Evolutionary conservation across 441 rosid species (phyloP).

Genomic region (Pelargonium fulgidum): DNA sequence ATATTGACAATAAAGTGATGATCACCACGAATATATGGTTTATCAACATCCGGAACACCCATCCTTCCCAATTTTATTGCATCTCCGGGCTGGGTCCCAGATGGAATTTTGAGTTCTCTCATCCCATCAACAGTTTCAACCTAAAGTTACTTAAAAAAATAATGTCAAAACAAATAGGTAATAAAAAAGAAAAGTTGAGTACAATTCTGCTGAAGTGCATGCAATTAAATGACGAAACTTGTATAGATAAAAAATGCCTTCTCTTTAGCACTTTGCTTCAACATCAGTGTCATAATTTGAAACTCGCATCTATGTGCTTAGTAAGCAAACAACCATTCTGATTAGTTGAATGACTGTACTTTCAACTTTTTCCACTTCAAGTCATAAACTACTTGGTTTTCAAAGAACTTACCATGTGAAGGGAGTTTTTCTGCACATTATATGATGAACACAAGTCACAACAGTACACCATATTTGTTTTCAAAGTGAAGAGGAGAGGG

Average conservation of each 20-base stretch:
- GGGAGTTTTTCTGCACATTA: not conserved
- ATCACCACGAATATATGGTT: conserved; percentile 71
- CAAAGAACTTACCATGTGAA: not conserved
- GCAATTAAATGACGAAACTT: not conserved
- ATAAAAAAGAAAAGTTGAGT: not conserved
- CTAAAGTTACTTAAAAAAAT: conserved; percentile 36
- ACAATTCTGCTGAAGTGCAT: not conserved
- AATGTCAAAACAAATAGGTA: conserved; percentile 13
- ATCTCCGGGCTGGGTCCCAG: conserved; percentile 85
- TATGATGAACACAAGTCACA: not conserved
- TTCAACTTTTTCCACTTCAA: not conserved
- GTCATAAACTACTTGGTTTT: not conserved
- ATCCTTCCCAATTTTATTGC: conserved; percentile 45
- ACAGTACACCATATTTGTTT: not conserved
- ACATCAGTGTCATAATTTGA: not conserved
- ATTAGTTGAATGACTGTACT: not conserved
- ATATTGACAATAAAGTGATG: conserved; percentile 70
- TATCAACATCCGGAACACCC: conserved; percentile 82
- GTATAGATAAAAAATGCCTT: not conserved
- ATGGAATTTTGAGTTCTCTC: conserved; percentile 62
- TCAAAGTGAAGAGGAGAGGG: not conserved
- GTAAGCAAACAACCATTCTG: not conserved
- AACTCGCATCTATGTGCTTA: not conserved
- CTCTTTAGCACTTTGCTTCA: not conserved
- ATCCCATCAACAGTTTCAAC: conserved; percentile 84